Percentiles rank a stretch among this genome's conserved stretches.
Conservation (phyloP, 352 stramenopile genomes). For the Phytopythium sindhum region DNA sequence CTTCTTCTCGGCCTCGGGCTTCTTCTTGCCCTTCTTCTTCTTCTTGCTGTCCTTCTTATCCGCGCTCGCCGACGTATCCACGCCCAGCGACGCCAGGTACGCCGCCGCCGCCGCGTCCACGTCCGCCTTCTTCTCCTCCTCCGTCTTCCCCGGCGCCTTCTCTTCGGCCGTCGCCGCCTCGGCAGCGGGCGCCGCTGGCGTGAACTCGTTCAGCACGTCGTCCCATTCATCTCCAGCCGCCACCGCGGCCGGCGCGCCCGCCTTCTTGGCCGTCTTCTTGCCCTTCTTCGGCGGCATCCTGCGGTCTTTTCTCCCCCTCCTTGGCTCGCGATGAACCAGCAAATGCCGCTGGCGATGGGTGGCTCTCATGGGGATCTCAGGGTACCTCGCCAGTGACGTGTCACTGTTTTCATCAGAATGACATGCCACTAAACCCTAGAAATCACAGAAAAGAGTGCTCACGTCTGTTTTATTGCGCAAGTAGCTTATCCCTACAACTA, state of each 20-base stretch:
- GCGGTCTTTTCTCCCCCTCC: neutral
- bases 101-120: slow-evolving; percentile 72
- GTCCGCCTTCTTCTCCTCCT: slow-evolving; percentile 17
- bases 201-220: slow-evolving; percentile 74
- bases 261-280: slow-evolving; percentile 72
- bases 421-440: neutral
- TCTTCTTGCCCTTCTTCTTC: slow-evolving; percentile 86
- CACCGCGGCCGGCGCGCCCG: slow-evolving; percentile 15
- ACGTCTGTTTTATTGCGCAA: no score
- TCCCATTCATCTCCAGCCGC: slow-evolving; percentile 55
- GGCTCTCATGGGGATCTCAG: neutral
- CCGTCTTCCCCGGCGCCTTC: slow-evolving; percentile 9
- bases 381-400: neutral
- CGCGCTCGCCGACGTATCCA: slow-evolving; percentile 42
- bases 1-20: slow-evolving; percentile 47
- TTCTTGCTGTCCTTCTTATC: slow-evolving; percentile 77
- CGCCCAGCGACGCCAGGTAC: slow-evolving; percentile 72
- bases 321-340: neutral
- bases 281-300: slow-evolving; percentile 80
- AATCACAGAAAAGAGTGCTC: no score
- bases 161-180: slow-evolving; percentile 10
- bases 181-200: slow-evolving; percentile 13
- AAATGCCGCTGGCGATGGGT: neutral
- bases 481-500: no score
- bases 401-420: neutral